Evolutionary conservation across 2,329 filamentous ascomycete genomes (phyloP).

Genomic region (Hypoxylon sp.): DNA sequence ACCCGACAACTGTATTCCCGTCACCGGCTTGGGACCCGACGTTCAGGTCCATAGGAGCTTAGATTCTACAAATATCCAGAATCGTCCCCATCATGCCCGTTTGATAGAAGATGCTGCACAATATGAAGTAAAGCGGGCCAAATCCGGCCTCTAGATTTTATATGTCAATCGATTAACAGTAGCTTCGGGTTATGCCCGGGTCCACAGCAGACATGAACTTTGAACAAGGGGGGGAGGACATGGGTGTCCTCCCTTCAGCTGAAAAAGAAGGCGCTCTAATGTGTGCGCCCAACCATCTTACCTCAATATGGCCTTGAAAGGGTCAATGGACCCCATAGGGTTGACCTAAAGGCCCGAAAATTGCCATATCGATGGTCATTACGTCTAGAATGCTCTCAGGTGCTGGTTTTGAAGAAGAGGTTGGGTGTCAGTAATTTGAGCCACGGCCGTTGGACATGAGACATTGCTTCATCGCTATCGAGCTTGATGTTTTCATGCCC

Average conservation of each 20-base stretch:
- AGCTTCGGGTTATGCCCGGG: constrained; percentile 29
- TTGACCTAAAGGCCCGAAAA: too few species aligned
- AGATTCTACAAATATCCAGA: background rate
- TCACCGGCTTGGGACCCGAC: constrained; percentile 17
- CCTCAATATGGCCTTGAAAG: too few species aligned
- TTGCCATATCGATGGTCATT: too few species aligned
- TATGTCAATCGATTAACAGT: constrained; percentile 2
- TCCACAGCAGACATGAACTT: background rate
- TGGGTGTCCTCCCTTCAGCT: background rate
- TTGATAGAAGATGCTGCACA: background rate
- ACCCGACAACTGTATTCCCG: constrained; percentile 5
- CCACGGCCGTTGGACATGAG: too few species aligned
- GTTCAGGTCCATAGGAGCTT: constrained; percentile 19
- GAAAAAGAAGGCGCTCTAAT: background rate
- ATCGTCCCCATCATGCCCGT: constrained; percentile 14
- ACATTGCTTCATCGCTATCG: too few species aligned
- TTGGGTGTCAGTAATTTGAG: too few species aligned
- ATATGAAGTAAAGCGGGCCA: constrained; percentile 12
- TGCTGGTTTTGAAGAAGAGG: too few species aligned
- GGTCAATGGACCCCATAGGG: too few species aligned
- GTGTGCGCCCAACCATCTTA: too few species aligned
- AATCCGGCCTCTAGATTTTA: constrained; percentile 19
- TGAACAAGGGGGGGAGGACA: too few species aligned
- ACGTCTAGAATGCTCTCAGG: too few species aligned
- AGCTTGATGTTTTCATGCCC: too few species aligned